Evolutionary conservation across 768 basidiomycete genomes (phyloP), one percentile per base, ranked within the genome.

Genomic region (Nevesoporus exiguus): DNA sequence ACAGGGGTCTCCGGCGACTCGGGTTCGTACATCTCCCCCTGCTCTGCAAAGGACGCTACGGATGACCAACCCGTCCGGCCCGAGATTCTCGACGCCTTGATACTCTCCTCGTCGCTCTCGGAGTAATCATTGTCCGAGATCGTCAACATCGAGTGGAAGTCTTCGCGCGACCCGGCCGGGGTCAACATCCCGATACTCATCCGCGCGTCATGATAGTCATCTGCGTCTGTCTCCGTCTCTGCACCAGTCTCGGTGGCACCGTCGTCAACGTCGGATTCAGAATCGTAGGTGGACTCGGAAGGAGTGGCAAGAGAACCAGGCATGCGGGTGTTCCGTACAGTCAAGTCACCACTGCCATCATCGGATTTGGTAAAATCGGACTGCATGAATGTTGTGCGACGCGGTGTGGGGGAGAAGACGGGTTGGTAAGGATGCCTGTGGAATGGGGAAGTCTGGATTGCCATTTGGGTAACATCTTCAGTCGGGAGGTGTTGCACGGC

Each of bases 71-170:
- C 62, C 3, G 55, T 54, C 39, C 71, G 64, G 50, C 70, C 67
- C 59, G 72, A 67, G 51, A 83, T 61, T 40, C 74, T 71, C 6
- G 85, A 86, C 0, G 80, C 85, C 67, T 82, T 89, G 74, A 93
- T 82, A 54, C 90, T 93, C 71, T 86, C 86, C n/a, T 77, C 80
- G 54, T 80, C 77, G 39, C 78, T 77, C 50, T 76, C 79, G 3
- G 80, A 83, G 62, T 78, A 83, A 51, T 81, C 88, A 55, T 82
- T 83, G 59, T 90, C 88, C 37, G 85, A 83, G 54, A 76, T 74
- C 2, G 86, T 88, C 75, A 82, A 70, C 66, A 87, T 74, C 7
- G 87, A 90, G 65, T 91, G 83, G 80, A 90, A 90, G 61, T 89
- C 87, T 33, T 88, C 83, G 29, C 72, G 73, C 47, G 87, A 86